Conservation (phyloP, 805 yeast species). For the Wickerhamiella slavikovae region DNA sequence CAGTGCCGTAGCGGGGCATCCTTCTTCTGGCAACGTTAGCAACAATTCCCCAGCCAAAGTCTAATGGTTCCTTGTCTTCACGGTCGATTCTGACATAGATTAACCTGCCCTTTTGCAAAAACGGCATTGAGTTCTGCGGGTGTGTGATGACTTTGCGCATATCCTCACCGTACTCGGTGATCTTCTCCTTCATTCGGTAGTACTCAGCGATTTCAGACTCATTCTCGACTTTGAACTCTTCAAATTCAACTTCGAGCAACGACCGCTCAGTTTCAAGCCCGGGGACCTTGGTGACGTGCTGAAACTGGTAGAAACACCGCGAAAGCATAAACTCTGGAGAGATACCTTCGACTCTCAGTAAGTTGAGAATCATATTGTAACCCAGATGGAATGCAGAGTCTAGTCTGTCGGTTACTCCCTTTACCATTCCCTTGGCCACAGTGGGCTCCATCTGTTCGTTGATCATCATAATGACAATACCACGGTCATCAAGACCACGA, state of each 20-base stretch:
- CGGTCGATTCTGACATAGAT: slow-evolving; percentile 35
- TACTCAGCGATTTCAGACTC: slow-evolving; percentile 59
- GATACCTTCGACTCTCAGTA: slow-evolving; percentile 93
- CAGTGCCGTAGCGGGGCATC: slow-evolving; percentile 27
- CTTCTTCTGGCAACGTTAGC: slow-evolving; percentile 53
- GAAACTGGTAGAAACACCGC: slow-evolving; percentile 86
- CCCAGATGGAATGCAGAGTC: slow-evolving; percentile 97
- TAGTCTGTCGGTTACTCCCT: slow-evolving; percentile 93
- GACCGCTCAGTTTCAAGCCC: slow-evolving; percentile 45
- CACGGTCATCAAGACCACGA: slow-evolving; percentile 97
- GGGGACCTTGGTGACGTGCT: slow-evolving; percentile 82
- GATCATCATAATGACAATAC: slow-evolving; percentile 98
- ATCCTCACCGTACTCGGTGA: slow-evolving; percentile 52
- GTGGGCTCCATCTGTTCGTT: slow-evolving; percentile 99
- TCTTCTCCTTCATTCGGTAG: slow-evolving; percentile 58
- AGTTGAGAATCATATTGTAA: slow-evolving; percentile 85
- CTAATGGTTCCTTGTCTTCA: slow-evolving; percentile 19
- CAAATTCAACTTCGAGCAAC: slow-evolving; percentile 30
- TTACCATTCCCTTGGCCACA: slow-evolving; percentile 98
- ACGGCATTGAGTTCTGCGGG: slow-evolving; percentile 70
- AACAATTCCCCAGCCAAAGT: slow-evolving; percentile 96
- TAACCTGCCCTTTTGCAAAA: slow-evolving; percentile 76
- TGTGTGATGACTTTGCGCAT: slow-evolving; percentile 69
- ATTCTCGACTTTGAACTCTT: slow-evolving; percentile 42
- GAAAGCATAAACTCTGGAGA: slow-evolving; percentile 96